Evolutionary conservation across 2,329 filamentous ascomycete genomes (phyloP), one percentile per base, ranked within the genome.

Genomic region (Hypoxylon sp.): DNA sequence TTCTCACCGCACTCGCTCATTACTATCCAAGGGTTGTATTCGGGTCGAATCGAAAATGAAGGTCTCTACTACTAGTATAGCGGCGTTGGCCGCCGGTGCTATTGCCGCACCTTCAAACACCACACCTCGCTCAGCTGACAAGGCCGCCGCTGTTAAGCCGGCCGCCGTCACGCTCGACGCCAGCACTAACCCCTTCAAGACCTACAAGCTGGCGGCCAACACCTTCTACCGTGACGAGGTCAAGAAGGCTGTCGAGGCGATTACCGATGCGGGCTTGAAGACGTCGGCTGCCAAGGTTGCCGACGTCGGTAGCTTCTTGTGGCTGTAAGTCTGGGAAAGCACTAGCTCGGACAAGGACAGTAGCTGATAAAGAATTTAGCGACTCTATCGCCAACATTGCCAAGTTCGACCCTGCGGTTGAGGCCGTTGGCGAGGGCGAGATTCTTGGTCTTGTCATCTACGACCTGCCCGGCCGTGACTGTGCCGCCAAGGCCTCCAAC

Each of bases 401-500:
- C 65, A 78, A 84, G 66, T 81, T 87, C 75, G 77, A 82, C 41
- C 71, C 76, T 17, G 85, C 84, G 10, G 80, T 88, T n/a, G 75
- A 73, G 17, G 79, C 83, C 38, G 81, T 85, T 56, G 77, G 77
- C 53, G 78, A 79, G 5, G 79, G 82, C 74, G 38, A 43, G 38
- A 76, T 80, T 67, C 77, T 80, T 19, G 80, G 80, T 70, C 81
- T 88, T 52, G 86, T 88, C 67, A 82, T 89, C 70, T 89, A 89
- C 76, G 83, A 88, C 75, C 82, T 89, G 21, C 86, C 86, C 30
- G 86, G 87, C 70, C 85, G 86, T 77, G 86, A 89, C 79, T 89
- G 86, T 74, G 84, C 86, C 55, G 86, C 86, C 14, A 83, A 84
- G 51, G 86, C 86, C 43, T 87, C 85, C 74, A 88, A 88, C 77